These are phyloP conservation scores for Tetrahymena elliotti DNA, from an alignment of 73 alveolate species.

Conservation along the genomic window DNA sequence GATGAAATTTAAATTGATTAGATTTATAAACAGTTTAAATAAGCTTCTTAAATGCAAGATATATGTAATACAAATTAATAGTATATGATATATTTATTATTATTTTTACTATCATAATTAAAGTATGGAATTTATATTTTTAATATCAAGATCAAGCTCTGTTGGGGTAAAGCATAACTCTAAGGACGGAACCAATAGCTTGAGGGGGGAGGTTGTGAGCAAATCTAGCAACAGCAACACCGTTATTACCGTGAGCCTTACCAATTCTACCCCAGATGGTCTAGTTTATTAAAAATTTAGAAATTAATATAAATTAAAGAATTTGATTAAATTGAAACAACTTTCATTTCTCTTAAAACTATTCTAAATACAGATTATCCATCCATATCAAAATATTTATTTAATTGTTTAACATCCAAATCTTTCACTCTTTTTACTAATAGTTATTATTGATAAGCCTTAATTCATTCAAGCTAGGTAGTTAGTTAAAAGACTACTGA, in stretches of 20 bases:
- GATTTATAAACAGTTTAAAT: background rate
- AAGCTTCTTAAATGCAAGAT: background rate
- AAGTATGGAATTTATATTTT: background rate
- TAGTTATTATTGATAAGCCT: background rate
- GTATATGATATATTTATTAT: background rate
- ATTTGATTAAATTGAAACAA: background rate
- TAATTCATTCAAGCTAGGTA: background rate
- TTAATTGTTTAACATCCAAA: no score
- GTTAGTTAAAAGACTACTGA: background rate
- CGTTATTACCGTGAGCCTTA: conserved; percentile 84
- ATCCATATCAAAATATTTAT: background rate
- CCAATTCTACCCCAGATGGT: conserved; percentile 88
- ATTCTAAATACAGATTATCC: background rate
- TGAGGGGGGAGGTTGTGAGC: conserved; percentile 81
- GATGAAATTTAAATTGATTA: background rate
- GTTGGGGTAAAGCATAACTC: conserved; percentile 86
- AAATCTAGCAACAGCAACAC: conserved; percentile 80
- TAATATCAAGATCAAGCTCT: conserved; percentile 30
- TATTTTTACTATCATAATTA: background rate
- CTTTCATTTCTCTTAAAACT: background rate
- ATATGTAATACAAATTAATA: background rate
- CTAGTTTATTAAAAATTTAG: conserved; percentile 5
- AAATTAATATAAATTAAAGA: background rate
- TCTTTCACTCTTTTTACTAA: no score
- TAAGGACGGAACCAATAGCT: conserved; percentile 80